Evolutionary conservation across 495 filamentous ascomycete genomes (phyloP), one percentile per base, ranked within the genome.

Genomic region (Hypomontagnella submonticulosa): DNA sequence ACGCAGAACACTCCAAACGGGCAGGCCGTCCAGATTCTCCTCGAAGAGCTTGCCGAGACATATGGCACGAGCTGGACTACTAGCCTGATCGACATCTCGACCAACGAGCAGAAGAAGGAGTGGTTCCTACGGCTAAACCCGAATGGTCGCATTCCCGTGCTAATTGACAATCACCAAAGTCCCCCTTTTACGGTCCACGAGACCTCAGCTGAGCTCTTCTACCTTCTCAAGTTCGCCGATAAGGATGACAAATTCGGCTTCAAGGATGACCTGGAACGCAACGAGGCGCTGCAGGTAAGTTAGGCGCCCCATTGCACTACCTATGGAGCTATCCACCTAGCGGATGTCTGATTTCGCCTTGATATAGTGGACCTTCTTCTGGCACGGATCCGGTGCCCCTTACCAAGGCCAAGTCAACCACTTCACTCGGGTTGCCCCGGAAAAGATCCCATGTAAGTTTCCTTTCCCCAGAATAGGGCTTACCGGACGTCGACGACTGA

Each of bases 61-160:
- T 87, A 87, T 62, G 83, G 81, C 19, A 81, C 76, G 6, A 63
- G 80, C 49, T 86, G 81, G 79, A 84, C 80, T 1, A 81, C 78
- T 0, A 84, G 79, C 18, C 33, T 85, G 6, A 81, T 85, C 54
- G 74, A 85, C 60, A 81, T 84, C 43, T 75, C 73, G 48, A 87
- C 80, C 52, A 84, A 85, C 52, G 82, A 84, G 58, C 83, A 87
- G 60, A 87, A 86, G 76, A 81, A 85, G 47, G 80, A 84, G 27
- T 87, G 83, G 84, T 87, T 85, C 60, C 73, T 87, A 15, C 74
- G 78, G 27, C 73, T 85, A 32, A 73, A 84, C 51, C 80, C 81
- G 53, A 83, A 81, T 55, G 77, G 83, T 20, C 79, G 81, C 27
- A 84, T 85, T 59, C 83, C 83, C 4, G 71, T 83, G 10, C 62